Base-by-base conservation (phyloP, 495 filamentous ascomycete species). In the Talaromyces liani region DNA sequence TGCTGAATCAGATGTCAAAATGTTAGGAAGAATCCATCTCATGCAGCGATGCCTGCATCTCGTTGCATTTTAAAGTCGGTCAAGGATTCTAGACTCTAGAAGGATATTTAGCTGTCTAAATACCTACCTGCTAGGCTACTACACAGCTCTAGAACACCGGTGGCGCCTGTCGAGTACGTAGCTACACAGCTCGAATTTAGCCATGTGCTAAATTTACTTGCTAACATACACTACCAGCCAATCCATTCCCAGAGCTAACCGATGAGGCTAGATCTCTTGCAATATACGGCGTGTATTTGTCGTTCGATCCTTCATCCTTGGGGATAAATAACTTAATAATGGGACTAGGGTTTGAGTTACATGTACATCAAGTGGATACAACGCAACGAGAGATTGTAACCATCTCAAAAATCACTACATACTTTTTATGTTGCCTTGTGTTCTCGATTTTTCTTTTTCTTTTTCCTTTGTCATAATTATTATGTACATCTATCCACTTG, bases 301-400 rank as follows among this genome's bases (percentile, higher is more conserved):
- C 29, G 29, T 31, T 31, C 29, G 29, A 31, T 31, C 29, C 29
- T 6, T 31, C 27, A 3, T 27, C 27, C 27, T 27, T 27, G 27
- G 27, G 1, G 29, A 7, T n/a, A n/a, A n/a, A n/a, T n/a, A n/a
- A n/a, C 5, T 31, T 31, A 31, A 27, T 6, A 14, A 56, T 56
- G 22, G 20, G 8, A 7, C 53, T 56, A 27, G 27, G 53, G 22
- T 41, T 24, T 27, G 53, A 56, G 53, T 56, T 56, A 56, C 53
- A 56, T 56, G 53, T 27, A n/a, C 12, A 27, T 56, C 33, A 6
- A 29, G 27, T 56, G 22, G 18, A 56, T 16, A 10, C 24, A 29
- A 56, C 53, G 53, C 53, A 27, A 56, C 53, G n/a, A 8, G 20
- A 56, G n/a, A 56, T 56, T 56, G 53, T 56, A 56, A 56, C 53